Evolutionary conservation across 108 stramenopile species (phyloP), one percentile per base, ranked within the genome.

Genomic region (Aurantiochytrium sp.): DNA sequence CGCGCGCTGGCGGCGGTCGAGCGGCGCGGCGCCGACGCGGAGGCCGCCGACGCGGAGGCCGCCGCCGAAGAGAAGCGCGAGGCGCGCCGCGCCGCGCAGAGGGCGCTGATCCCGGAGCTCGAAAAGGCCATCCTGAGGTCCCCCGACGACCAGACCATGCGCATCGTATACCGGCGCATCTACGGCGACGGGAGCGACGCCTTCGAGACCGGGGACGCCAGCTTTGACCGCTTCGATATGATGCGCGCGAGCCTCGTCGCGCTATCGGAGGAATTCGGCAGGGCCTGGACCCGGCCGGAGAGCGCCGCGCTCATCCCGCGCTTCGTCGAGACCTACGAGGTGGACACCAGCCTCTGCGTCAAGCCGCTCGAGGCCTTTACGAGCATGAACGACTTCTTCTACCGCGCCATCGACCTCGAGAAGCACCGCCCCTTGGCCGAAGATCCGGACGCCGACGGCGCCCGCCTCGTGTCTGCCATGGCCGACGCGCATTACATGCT

Each of bases 361-460:
- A 81, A 48, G 30, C 73, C 73, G 10, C 42, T 81, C 3, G 73
- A 81, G 39, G 73, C 39, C 42, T 81, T 81, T 42, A 48, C 39
- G 8, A 81, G 73, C 45, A 48, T 81, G 73, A 81, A 81, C 73
- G 73, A 81, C 39, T 81, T 81, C 45, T 81, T 81, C 24, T 81
- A 81, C 39, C 39, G 73, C 27, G 73, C 39, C 39, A 81, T 81
- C 45, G 73, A 81, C 45, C n/a, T 81, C 27, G 73, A 81, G 17
- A 24, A 12, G 6, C 73, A 81, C 45, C 36, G 73, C 6, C 73
- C 73, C 12, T 8, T 81, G 73, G 24, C 8, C 32, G 15, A 15
- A 27, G 59, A 65, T 12, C 34, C 59, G 1, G 24, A 65, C 19
- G 32, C 27, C 1, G 73, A 41, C n/a, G 73, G 73, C 45, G 39